A percentile compares a stretch with the other conserved stretches of the same genome.
Conservation (phyloP, 495 filamentous ascomycete species). For the Aspergillus nidulans region DNA sequence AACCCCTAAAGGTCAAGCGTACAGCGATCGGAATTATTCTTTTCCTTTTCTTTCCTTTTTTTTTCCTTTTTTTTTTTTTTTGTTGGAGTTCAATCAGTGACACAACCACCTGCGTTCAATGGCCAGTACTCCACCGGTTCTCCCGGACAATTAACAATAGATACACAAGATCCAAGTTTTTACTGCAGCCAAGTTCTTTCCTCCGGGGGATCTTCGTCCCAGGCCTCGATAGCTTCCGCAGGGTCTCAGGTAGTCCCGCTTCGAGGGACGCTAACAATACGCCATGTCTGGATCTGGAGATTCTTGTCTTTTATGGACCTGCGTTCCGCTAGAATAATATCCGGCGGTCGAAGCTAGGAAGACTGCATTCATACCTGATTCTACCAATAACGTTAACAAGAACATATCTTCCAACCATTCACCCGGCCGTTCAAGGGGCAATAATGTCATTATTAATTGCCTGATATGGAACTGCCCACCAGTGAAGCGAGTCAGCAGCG, state of each 20-base stretch:
- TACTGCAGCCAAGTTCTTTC: not conserved
- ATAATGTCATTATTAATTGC: not conserved
- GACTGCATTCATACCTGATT: not conserved
- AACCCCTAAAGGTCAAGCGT: too few species aligned
- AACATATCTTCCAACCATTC: not conserved
- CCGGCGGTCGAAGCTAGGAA: too few species aligned
- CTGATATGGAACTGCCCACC: not conserved
- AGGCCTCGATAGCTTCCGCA: not conserved
- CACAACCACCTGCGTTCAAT: not conserved
- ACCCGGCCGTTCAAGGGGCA: not conserved
- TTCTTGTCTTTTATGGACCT: not conserved
- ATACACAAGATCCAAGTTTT: not conserved
- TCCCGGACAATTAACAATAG: not conserved
- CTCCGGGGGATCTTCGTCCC: constrained; percentile 8
- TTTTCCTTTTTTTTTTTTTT: too few species aligned
- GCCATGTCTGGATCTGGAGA: not conserved
- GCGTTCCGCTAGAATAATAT: not conserved
- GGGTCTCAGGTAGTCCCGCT: not conserved
- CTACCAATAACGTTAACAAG: not conserved
- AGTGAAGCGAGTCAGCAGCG: not conserved
- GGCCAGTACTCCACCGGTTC: not conserved
- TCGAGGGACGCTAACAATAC: not conserved
- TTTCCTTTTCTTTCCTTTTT: too few species aligned
- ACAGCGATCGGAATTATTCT: too few species aligned
- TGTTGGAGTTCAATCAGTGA: not conserved